Conservation (phyloP, 192 early-diverging fungal genomes). For the Entomortierella parvispora region DNA sequence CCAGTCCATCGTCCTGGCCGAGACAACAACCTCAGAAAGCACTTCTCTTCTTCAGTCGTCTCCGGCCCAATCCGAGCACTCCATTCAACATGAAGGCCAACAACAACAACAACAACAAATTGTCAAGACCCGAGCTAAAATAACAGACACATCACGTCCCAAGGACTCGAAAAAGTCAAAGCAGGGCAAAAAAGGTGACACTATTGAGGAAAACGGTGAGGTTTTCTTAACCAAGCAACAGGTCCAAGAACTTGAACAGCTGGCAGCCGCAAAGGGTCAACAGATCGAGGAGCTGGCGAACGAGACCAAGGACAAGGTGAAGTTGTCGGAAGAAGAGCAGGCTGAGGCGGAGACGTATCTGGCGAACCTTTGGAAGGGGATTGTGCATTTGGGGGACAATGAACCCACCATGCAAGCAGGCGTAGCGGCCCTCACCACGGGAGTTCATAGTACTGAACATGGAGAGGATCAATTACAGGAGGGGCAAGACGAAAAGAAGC, state of each 20-base stretch:
- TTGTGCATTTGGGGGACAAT: slow-evolving; percentile 4
- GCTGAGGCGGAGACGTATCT: slow-evolving; percentile 1
- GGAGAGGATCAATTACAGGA: neutral
- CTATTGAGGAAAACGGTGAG: neutral
- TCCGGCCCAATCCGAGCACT: too few species aligned
- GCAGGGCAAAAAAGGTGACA: neutral
- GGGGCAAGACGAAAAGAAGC: neutral
- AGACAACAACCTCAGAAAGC: neutral
- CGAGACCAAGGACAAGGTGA: neutral
- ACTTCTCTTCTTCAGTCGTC: too few species aligned
- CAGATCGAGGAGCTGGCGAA: slow-evolving; percentile 1
- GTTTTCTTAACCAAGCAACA: too few species aligned
- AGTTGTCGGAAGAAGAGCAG: neutral
- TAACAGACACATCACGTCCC: neutral
- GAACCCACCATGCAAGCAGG: slow-evolving; percentile 10
- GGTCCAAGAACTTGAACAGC: too few species aligned
- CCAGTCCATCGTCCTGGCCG: neutral
- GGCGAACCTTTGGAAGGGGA: slow-evolving; percentile 10
- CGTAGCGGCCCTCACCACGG: slow-evolving; percentile 4
- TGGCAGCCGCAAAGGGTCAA: too few species aligned
- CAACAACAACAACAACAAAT: too few species aligned
- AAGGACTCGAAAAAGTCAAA: neutral
- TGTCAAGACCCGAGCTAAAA: neutral
- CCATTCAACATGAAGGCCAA: neutral
- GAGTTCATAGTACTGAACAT: neutral